Percentiles rank a stretch among this genome's conserved stretches.
These are phyloP conservation scores for Cornus florida DNA, from an alignment of 148 eudicot genomes.

Conservation along the genomic window DNA sequence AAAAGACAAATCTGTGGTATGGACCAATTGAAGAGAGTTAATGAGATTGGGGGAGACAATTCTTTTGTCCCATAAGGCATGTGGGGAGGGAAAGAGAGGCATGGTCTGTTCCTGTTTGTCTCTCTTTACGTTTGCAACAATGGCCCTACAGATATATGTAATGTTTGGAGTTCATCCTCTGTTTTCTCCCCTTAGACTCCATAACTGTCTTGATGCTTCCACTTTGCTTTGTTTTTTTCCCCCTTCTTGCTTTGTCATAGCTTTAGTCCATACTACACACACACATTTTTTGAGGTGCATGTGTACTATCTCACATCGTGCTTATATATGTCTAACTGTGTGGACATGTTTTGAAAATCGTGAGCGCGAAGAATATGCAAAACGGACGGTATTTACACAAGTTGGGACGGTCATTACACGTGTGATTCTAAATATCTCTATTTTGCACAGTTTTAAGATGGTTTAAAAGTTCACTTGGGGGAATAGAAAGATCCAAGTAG, in stretches of 20 bases:
- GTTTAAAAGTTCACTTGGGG: too few species aligned
- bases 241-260: background rate
- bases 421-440: too few species aligned
- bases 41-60: constrained; percentile 22
- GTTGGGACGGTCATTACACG: too few species aligned
- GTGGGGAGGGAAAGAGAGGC: constrained; percentile 29
- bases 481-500: background rate
- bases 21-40: constrained; percentile 23
- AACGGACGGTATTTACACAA: too few species aligned
- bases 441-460: too few species aligned
- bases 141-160: constrained; percentile 12
- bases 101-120: constrained; percentile 38
- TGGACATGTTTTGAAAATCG: too few species aligned
- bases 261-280: background rate
- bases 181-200: background rate
- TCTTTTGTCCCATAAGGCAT: constrained; percentile 16
- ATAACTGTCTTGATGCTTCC: background rate
- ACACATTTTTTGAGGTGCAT: too few species aligned
- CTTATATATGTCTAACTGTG: too few species aligned
- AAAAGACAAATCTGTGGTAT: constrained; percentile 19
- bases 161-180: constrained; percentile 7
- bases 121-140: constrained; percentile 24
- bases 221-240: background rate
- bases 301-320: too few species aligned
- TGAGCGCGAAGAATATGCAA: too few species aligned